Conservation (phyloP, 345 rosid genomes). For the Cardamine resedifolia region DNA sequence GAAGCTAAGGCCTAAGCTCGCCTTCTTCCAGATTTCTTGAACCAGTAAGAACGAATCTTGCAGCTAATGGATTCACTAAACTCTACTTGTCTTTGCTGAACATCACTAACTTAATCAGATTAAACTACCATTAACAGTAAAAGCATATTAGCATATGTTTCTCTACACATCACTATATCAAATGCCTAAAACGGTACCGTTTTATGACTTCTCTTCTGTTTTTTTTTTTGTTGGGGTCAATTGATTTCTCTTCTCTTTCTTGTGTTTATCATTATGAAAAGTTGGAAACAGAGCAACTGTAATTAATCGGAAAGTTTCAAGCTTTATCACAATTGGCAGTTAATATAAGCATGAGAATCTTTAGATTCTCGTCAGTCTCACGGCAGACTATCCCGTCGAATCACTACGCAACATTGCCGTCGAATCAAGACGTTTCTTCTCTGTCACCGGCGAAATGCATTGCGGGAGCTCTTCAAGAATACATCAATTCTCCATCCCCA, state of each 20-base stretch:
- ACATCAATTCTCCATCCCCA: conserved; percentile 64
- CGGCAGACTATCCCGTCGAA: not conserved
- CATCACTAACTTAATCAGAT: not conserved
- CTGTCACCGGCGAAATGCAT: conserved; percentile 36
- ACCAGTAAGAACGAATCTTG: not conserved
- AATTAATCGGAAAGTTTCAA: not conserved
- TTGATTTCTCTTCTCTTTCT: not conserved
- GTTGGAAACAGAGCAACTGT: conserved; percentile 3
- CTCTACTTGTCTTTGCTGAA: not conserved
- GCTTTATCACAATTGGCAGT: conserved; percentile 13
- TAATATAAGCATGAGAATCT: conserved; percentile 24
- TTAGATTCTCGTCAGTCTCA: not conserved
- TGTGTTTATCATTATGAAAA: not conserved
- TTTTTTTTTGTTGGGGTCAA: no score
- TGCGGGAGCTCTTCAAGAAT: conserved; percentile 61
- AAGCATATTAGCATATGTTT: not conserved
- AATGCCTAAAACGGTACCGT: not conserved
- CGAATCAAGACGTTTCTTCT: conserved; percentile 17
- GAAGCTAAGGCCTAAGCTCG: not conserved
- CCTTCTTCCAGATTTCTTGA: not conserved
- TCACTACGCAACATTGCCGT: conserved; percentile 18
- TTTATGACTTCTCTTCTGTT: not conserved
- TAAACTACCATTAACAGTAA: not conserved
- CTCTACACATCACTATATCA: not conserved
- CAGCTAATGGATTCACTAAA: not conserved